Conservation (phyloP, 331 rosid genomes). For the Erythrophleum ivorense region DNA sequence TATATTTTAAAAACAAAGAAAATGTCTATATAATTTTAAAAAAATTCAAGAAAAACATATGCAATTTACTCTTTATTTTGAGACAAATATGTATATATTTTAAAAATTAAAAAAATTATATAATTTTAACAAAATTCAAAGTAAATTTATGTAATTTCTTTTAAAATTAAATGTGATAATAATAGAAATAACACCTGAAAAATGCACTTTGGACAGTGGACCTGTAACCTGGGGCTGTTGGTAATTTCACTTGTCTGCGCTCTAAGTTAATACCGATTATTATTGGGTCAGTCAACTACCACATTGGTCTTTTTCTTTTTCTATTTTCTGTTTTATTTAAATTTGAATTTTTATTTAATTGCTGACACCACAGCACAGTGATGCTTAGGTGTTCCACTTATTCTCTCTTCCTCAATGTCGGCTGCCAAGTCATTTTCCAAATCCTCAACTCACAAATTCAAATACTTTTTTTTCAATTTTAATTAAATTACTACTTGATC, state of each 20-base stretch:
- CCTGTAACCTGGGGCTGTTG: not conserved
- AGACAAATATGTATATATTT: no score
- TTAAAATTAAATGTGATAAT: no score
- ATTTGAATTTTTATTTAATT: not conserved
- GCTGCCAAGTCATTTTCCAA: constrained; percentile 5
- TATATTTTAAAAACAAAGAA: no score
- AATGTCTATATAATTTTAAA: no score
- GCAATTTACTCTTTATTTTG: no score
- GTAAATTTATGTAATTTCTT: no score
- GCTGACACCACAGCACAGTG: not conserved
- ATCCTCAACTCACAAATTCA: not conserved
- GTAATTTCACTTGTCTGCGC: not conserved
- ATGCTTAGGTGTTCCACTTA: not conserved
- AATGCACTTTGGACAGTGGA: not conserved
- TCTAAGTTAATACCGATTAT: not conserved
- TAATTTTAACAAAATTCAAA: no score
- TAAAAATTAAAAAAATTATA: no score
- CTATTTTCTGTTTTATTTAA: not conserved
- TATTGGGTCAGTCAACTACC: constrained; percentile 9
- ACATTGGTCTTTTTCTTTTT: not conserved
- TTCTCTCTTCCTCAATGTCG: not conserved
- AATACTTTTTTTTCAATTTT: not conserved
- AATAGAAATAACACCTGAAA: no score
- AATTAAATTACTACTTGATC: not conserved
- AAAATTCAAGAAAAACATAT: no score